Evolutionary conservation across 345 rosid genomes (phyloP).

Genomic region (Heritiera fomes): DNA sequence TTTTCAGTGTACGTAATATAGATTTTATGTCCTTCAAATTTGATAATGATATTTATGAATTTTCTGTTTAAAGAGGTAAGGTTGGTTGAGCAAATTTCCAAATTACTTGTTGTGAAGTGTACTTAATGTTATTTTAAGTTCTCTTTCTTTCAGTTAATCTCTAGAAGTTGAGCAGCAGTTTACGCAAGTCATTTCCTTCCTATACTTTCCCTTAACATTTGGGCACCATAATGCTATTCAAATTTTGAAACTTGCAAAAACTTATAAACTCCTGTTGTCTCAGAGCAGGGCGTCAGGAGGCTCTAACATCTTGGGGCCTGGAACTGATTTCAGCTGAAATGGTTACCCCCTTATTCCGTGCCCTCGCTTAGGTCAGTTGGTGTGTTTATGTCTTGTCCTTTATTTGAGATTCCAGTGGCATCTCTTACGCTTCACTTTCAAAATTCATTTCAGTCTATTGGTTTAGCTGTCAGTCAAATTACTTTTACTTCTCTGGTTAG

Average conservation of each 20-base stretch:
- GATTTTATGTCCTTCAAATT: not conserved
- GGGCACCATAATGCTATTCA: conserved; percentile 50
- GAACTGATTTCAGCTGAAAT: conserved; percentile 92
- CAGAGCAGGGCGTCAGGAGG: conserved; percentile 93
- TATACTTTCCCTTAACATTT: conserved; percentile 46
- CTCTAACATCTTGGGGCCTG: conserved; percentile 96
- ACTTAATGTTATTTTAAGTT: conserved; percentile 24
- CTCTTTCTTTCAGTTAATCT: conserved; percentile 36
- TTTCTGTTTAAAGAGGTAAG: not conserved
- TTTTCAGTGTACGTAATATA: not conserved
- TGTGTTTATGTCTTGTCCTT: conserved; percentile 55
- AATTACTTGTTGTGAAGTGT: conserved; percentile 15
- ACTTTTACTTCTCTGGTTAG: conserved; percentile 28
- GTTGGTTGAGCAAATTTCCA: conserved; percentile 13
- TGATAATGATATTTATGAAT: not conserved
- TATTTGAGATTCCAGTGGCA: conserved; percentile 61
- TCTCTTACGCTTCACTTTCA: conserved; percentile 49
- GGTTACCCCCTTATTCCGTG: conserved; percentile 76
- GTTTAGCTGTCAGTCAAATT: conserved; percentile 35
- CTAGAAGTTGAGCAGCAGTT: conserved; percentile 49
- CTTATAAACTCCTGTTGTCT: conserved; percentile 83
- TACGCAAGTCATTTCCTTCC: conserved; percentile 48
- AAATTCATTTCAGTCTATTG: conserved; percentile 41
- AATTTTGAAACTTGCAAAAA: conserved; percentile 47
- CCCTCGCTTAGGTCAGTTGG: conserved; percentile 90